Evolutionary conservation across 345 rosid species (phyloP).

Genomic region (Lenwebbia sp.): DNA sequence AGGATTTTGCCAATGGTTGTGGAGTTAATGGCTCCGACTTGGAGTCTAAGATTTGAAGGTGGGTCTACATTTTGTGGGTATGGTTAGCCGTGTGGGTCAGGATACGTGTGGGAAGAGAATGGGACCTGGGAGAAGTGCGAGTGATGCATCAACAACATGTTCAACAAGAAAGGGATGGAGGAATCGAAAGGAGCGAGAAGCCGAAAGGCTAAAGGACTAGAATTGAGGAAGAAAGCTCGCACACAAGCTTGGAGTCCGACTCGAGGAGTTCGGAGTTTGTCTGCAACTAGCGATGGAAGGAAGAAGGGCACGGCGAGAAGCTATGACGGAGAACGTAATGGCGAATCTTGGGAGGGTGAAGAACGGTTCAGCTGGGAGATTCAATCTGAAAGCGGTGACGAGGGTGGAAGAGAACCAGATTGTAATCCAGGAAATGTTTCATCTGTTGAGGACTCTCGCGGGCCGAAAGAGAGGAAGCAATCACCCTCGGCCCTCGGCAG

Average conservation of each 20-base stretch:
- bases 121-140: constrained; percentile 12
- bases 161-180: constrained; percentile 33
- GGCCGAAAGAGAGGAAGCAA: constrained; percentile 17
- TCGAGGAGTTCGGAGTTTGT: constrained; percentile 77
- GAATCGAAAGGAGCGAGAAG: constrained; percentile 50
- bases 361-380: constrained; percentile 27
- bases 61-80: constrained; percentile 32
- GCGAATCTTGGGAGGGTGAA: constrained; percentile 28
- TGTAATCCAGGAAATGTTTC: constrained; percentile 29
- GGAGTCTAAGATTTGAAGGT: constrained; percentile 35
- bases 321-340: constrained; percentile 45
- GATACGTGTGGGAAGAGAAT: neutral
- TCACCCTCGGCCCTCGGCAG: constrained; percentile 19
- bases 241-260: constrained; percentile 80
- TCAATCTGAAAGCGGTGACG: constrained; percentile 25
- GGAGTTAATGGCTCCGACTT: constrained; percentile 18
- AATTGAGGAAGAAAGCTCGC: constrained; percentile 68
- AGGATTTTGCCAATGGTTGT: constrained; percentile 31
- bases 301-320: constrained; percentile 28
- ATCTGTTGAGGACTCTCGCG: constrained; percentile 30
- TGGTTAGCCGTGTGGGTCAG: neutral
- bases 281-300: constrained; percentile 43
- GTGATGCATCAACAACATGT: constrained; percentile 26
- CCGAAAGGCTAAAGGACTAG: constrained; percentile 68
- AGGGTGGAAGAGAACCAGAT: constrained; percentile 24